Base-by-base conservation (phyloP, 2,329 filamentous ascomycete species). In the Cordyceps pruinosa region DNA sequence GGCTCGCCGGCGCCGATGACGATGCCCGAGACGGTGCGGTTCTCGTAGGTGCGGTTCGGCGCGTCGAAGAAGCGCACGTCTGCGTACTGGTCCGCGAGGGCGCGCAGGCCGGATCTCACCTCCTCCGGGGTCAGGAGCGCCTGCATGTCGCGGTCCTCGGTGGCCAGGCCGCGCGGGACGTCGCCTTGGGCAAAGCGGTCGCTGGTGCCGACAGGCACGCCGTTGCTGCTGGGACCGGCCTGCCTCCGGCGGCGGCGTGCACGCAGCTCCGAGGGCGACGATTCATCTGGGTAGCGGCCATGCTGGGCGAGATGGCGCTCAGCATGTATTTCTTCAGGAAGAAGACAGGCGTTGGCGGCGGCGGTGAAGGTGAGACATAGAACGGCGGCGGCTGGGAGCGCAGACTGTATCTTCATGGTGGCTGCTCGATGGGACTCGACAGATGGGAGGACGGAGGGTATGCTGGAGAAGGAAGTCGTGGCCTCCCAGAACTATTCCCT, bases 71-170 rank as follows among this genome's bases (percentile, higher is more conserved):
- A 68, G 52, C 66, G 65, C 25, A 78, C 66, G 5, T 72, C 67
- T 28, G 68, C 64, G 56, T 73, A 78, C 23, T 64, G 65, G 34
- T 63, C 69, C 28, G 70, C 72, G 25, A 80, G 73, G 26, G 69
- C 74, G 28, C 72, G 63, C 32, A 79, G 67, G 1, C 72, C 77
- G 2, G 74, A 74, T 45, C 69, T 68, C 53, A 80, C 69, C 61
- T 80, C 78, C 12, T 63, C 61, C 37, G 73, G 66, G 49, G 73
- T 80, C 64, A 80, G 71, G 62, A 79, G 74, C 52, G 70, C 73
- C 42, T 67, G 60, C 54, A 78, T 70, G 30, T 66, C 66, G 58
- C 70, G 68, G 23, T 72, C 68, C 37, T 72, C 66, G 2, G 63
- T 62, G 12, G 69, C 67, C 5, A 72, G 56, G 25, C 71, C 72